Percentiles rank a stretch among this genome's conserved stretches.
phyloP scores from a whole-genome alignment of 73 alveolate species.

The Uronychia setigera region DNA sequence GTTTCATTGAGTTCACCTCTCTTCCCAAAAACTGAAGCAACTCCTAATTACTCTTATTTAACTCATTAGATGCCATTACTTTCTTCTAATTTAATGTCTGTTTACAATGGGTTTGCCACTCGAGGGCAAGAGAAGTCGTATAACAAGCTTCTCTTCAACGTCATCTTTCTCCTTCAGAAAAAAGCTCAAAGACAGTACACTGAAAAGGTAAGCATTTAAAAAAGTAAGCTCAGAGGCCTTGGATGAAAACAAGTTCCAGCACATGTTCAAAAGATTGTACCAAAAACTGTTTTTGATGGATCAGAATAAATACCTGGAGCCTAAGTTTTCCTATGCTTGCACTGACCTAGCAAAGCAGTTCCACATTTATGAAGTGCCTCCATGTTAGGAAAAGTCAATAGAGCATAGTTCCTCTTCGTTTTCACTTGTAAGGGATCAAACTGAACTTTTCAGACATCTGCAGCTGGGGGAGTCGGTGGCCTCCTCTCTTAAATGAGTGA shows the following conservation, averaged over 20 bases:
- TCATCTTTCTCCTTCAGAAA: slow-evolving; percentile 32
- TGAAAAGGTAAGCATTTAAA: too few species aligned
- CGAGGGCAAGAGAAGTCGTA: slow-evolving; percentile 43
- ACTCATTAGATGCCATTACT: too few species aligned
- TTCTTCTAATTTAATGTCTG: too few species aligned
- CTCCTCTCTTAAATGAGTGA: too few species aligned
- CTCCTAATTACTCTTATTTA: too few species aligned
- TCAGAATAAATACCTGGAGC: neutral
- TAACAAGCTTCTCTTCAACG: slow-evolving; percentile 40
- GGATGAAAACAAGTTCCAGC: neutral
- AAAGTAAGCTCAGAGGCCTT: neutral
- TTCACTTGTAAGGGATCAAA: too few species aligned
- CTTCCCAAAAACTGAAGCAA: too few species aligned
- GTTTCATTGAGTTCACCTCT: slow-evolving; percentile 75
- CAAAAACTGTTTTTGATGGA: neutral
- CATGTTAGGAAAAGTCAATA: too few species aligned
- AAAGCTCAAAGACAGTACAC: too few species aligned
- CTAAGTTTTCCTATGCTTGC: slow-evolving; percentile 5
- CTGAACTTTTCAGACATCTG: too few species aligned
- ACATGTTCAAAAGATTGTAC: neutral
- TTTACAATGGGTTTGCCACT: slow-evolving; percentile 53
- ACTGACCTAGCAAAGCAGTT: neutral
- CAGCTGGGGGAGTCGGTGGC: too few species aligned
- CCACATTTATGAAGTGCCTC: neutral
- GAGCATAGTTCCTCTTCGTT: too few species aligned